Evolutionary conservation across 352 stramenopile genomes (phyloP), one percentile per base, ranked within the genome.

Genomic region (Pythium periplocum): DNA sequence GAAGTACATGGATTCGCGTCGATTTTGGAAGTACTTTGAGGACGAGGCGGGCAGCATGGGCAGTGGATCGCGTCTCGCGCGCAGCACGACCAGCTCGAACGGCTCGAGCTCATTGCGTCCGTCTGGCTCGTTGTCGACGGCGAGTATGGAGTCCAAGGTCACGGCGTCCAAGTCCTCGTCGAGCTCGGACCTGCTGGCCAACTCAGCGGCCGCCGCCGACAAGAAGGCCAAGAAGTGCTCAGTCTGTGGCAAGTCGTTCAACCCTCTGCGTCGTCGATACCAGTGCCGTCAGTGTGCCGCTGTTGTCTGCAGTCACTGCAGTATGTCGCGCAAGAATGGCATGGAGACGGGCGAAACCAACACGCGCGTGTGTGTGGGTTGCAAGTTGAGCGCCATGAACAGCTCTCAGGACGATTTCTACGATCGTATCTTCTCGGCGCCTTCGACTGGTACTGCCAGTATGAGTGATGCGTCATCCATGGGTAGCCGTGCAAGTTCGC

Each of bases 21-120:
- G 83, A 51, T 92, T 89, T 55, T 92, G 84, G 84, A 86, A 83
- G 50, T 88, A 76, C 61, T 78, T 91, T 62, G 75, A 83, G 48
- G 60, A 61, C 39, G 64, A 68, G 34, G 12, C 37, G 12, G 57
- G 63, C n/a, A 61, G 40, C 17, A 41, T 49, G 32, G 66, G 48
- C 6, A 33, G 61, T 8, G 63, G 60, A 17, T 59, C 49, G n/a
- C 57, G 61, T 37, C 53, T 57, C 51, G 57, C 57, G 51, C 57
- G 66, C 42, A 73, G 59, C 44, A 71, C 61, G 10, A 59, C 55
- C 26, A 69, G 66, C 57, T 71, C 68, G 7, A 57, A 56, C 1
- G 48, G 61, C 9, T 59, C 48, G n/a, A 62, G 54, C 33, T 67
- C 57, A 4, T 37, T 71, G 40, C 55, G 57, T 2, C 39, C 57